Conservation (phyloP, 768 basidiomycete species). For the Boletus tomentosulus region DNA sequence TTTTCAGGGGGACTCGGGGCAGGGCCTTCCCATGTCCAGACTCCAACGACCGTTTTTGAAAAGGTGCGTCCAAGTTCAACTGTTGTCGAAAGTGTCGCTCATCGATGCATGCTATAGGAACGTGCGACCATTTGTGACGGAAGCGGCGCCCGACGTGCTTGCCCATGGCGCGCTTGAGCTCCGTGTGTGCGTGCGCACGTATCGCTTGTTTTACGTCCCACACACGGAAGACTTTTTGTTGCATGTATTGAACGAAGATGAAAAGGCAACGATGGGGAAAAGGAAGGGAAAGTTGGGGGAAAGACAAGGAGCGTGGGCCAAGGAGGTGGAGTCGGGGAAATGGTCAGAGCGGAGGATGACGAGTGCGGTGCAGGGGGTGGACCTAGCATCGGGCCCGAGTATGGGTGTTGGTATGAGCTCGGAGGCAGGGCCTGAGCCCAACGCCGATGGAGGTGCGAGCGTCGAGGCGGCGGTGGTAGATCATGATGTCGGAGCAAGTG, state of each 20-base stretch:
- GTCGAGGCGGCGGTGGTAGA: neutral
- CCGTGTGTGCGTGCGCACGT: constrained; percentile 67
- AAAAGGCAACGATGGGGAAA: neutral
- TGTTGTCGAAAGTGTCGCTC: neutral
- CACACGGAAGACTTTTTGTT: constrained; percentile 25
- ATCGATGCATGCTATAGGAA: constrained; percentile 16
- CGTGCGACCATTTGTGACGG: constrained; percentile 7
- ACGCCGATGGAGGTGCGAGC: neutral
- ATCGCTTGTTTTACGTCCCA: constrained; percentile 25
- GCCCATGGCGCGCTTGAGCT: constrained; percentile 69
- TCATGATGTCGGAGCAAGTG: neutral
- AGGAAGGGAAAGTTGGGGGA: constrained; percentile 4
- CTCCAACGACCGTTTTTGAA: constrained; percentile 60
- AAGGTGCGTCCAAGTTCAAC: constrained; percentile 40
- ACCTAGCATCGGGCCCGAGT: neutral
- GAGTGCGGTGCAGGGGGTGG: neutral
- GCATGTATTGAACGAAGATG: constrained; percentile 5
- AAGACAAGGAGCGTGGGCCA: constrained; percentile 14
- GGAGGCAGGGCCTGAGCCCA: neutral
- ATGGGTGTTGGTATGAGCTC: neutral
- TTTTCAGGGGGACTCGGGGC: constrained; percentile 53
- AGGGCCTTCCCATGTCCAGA: constrained; percentile 45
- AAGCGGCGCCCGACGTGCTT: constrained; percentile 41
- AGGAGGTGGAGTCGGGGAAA: constrained; percentile 8
- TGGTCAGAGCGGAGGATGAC: constrained; percentile 8